Conservation (phyloP, 176 grass and related monocot genomes). For the Rhipidocladum racemiflorum region DNA sequence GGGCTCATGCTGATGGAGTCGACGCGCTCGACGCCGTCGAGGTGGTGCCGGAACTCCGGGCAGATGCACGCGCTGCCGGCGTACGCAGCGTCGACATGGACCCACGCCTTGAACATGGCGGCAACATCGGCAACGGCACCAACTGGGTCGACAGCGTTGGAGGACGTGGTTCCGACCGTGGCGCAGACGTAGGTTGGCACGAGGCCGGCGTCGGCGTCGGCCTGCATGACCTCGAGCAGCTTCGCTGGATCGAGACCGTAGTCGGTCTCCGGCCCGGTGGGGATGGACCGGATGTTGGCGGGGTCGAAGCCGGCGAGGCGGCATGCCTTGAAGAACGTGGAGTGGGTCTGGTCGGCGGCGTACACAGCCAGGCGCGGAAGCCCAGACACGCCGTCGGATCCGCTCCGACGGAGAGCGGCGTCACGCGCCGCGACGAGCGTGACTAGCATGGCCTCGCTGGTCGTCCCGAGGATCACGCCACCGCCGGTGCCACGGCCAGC, state of each 20-base stretch:
- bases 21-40: slow-evolving; percentile 38
- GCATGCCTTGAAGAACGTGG: slow-evolving; percentile 55
- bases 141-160: slow-evolving; percentile 47
- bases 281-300: slow-evolving; percentile 30
- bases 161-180: slow-evolving; percentile 57
- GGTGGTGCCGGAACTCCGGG: slow-evolving; percentile 54
- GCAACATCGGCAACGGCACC: slow-evolving; percentile 31
- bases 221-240: slow-evolving; percentile 27
- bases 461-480: slow-evolving; percentile 37
- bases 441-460: slow-evolving; percentile 54
- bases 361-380: slow-evolving; percentile 27
- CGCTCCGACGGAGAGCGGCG: not conserved
- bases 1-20: slow-evolving; percentile 50
- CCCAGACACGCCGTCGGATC: not conserved
- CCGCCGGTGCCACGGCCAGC: slow-evolving; percentile 14
- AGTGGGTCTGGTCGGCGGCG: slow-evolving; percentile 50
- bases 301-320: slow-evolving; percentile 45
- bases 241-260: slow-evolving; percentile 34
- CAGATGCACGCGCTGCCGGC: slow-evolving; percentile 63
- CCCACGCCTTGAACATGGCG: slow-evolving; percentile 31
- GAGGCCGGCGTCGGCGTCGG: slow-evolving; percentile 32
- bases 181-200: slow-evolving; percentile 55
- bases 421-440: slow-evolving; percentile 50
- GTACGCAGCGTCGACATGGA: slow-evolving; percentile 55
- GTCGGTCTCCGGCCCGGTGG: not conserved